These are phyloP conservation scores for Nannochloropsis gaditana DNA, from an alignment of 108 stramenopile species.

Conservation along the genomic window DNA sequence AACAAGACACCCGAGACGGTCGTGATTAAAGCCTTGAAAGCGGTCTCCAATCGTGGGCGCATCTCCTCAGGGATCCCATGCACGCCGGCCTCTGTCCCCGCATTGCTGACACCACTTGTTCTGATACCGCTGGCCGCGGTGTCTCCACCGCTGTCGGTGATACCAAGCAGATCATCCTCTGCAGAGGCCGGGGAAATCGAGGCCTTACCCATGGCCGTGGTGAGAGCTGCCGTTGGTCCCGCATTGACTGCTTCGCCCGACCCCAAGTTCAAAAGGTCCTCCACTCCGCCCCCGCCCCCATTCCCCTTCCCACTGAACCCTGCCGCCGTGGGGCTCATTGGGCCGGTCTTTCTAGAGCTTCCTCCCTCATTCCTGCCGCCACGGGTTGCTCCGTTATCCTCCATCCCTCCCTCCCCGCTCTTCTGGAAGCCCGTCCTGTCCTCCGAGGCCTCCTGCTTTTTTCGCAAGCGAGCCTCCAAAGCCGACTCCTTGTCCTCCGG, in stretches of 20 bases:
- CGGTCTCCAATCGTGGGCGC: neutral
- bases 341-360: neutral
- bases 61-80: neutral
- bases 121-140: neutral
- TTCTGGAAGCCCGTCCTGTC: neutral
- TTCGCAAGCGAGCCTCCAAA: constrained; percentile 30
- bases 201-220: constrained; percentile 21
- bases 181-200: constrained; percentile 20
- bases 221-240: neutral
- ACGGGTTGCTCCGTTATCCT: neutral
- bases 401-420: constrained; percentile 20
- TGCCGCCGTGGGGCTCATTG: neutral
- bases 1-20: neutral
- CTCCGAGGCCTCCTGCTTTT: constrained; percentile 23
- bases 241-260: neutral
- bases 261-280: neutral
- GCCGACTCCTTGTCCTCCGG: constrained; percentile 38
- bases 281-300: constrained; percentile 18
- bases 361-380: neutral
- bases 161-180: constrained; percentile 32
- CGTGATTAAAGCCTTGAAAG: neutral
- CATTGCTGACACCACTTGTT: neutral
- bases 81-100: neutral
- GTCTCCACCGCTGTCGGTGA: neutral
- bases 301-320: neutral